These are phyloP conservation scores for Fraxinus anomala DNA, from an alignment of 257 asterid species.

Conservation along the genomic window DNA sequence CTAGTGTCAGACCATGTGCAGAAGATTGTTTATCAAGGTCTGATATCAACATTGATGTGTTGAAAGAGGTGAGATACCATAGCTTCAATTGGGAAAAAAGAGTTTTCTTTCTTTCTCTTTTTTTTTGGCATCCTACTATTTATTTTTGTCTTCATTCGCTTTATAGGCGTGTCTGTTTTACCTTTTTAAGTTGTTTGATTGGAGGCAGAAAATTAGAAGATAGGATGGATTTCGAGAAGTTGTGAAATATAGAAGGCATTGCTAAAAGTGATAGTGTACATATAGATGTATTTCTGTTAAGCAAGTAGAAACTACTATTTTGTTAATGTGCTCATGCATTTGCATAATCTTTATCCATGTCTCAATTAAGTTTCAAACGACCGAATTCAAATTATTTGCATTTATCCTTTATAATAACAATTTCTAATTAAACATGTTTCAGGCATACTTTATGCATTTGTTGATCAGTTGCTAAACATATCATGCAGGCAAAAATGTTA, in stretches of 20 bases:
- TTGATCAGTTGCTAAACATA: constrained; percentile 25
- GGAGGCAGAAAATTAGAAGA: background rate
- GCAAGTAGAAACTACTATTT: background rate
- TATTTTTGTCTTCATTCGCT: background rate
- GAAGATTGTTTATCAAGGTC: constrained; percentile 78
- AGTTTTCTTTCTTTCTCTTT: background rate
- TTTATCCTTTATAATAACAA: background rate
- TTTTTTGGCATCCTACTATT: constrained; percentile 1
- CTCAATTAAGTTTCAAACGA: background rate
- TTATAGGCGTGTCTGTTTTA: background rate
- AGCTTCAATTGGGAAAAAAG: background rate
- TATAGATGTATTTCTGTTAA: background rate
- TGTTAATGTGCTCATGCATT: background rate
- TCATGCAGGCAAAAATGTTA: constrained; percentile 81
- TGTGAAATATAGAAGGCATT: background rate
- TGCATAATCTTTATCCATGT: background rate
- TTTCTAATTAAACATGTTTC: background rate
- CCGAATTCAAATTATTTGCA: background rate
- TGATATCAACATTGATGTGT: constrained; percentile 83
- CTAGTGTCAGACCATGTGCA: constrained; percentile 61
- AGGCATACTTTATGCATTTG: constrained; percentile 18
- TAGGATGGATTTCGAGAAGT: background rate
- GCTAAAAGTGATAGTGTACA: background rate
- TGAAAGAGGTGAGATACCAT: constrained; percentile 70
- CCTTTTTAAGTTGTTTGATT: background rate